Percentiles rank a stretch among this genome's conserved stretches.
phyloP scores from a whole-genome alignment of 2,329 filamentous ascomycete genomes.

The Ascochyta lentis region DNA sequence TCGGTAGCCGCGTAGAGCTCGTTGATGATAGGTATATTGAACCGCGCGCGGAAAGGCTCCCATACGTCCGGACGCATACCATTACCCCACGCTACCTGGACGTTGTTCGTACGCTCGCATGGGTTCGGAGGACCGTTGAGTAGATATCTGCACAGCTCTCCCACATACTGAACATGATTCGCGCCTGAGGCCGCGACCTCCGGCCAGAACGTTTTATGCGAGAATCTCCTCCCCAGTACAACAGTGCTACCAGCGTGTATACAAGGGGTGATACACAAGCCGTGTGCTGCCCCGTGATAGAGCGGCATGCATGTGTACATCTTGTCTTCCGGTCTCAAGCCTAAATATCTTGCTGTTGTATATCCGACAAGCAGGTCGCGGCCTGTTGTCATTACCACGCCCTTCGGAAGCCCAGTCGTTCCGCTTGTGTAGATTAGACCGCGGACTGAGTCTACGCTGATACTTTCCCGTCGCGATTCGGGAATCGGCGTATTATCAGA shows the following conservation, averaged over 20 bases:
- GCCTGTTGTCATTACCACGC: conserved; percentile 34
- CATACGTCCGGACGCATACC: conserved; percentile 53
- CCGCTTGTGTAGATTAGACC: conserved; percentile 47
- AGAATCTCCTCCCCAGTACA: conserved; percentile 41
- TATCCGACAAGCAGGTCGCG: conserved; percentile 39
- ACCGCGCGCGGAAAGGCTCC: conserved; percentile 49
- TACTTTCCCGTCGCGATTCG: conserved; percentile 27
- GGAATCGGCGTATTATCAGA: conserved; percentile 32
- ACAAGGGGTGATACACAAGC: conserved; percentile 35
- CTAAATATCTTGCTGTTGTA: conserved; percentile 31
- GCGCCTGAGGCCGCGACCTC: conserved; percentile 42
- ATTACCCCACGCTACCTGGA: conserved; percentile 48
- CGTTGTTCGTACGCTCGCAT: conserved; percentile 42
- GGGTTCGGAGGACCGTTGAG: conserved; percentile 42
- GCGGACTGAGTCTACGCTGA: conserved; percentile 37
- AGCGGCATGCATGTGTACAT: conserved; percentile 51
- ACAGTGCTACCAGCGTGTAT: conserved; percentile 44
- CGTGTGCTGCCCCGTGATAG: conserved; percentile 46
- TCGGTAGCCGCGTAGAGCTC: conserved; percentile 52
- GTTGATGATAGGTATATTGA: conserved; percentile 48
- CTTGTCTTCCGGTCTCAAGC: conserved; percentile 34
- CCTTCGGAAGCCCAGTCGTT: conserved; percentile 47
- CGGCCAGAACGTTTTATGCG: conserved; percentile 48
- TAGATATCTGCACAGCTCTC: conserved; percentile 48
- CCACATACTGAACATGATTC: conserved; percentile 48